phyloP scores from a whole-genome alignment of 192 early-diverging fungal genomes.

The Dimargaris xerosporica region DNA sequence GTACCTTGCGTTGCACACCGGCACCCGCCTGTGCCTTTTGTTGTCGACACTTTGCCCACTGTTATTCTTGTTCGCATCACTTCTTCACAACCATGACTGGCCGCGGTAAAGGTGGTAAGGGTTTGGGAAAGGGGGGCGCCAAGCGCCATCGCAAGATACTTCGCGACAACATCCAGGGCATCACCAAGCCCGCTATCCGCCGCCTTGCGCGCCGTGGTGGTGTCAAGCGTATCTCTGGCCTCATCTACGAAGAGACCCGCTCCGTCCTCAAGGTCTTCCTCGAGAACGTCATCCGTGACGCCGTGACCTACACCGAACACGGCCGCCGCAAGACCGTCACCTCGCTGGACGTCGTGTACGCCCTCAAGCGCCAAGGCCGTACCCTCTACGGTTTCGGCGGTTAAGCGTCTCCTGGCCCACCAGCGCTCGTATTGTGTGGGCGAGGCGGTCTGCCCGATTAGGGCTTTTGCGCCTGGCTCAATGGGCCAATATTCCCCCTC shows the following conservation, averaged over 20 bases:
- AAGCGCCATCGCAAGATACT: slow-evolving; percentile 99
- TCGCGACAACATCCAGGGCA: slow-evolving; percentile 89
- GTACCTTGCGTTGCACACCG: too few relatives aligned
- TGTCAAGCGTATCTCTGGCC: slow-evolving; percentile 99
- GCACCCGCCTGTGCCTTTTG: too few relatives aligned
- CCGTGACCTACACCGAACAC: slow-evolving; percentile 99
- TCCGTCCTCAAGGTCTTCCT: slow-evolving; percentile 95
- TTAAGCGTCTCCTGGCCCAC: slow-evolving; percentile 24
- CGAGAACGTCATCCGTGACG: slow-evolving; percentile 97
- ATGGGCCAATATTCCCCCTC: too few relatives aligned
- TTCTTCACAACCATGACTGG: slow-evolving; percentile 62
- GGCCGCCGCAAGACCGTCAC: slow-evolving; percentile 99
- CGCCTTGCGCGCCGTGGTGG: slow-evolving; percentile 98
- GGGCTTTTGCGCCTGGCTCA: too few relatives aligned
- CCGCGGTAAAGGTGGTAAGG: slow-evolving; percentile 98
- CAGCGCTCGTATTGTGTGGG: too few relatives aligned
- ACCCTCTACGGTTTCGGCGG: slow-evolving; percentile 82
- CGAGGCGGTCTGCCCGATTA: too few relatives aligned
- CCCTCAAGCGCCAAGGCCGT: slow-evolving; percentile 92
- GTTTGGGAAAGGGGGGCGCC: slow-evolving; percentile 97
- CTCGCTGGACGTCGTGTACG: slow-evolving; percentile 98
- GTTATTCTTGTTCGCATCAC: too few relatives aligned
- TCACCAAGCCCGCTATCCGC: slow-evolving; percentile 97
- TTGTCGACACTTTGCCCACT: too few relatives aligned
- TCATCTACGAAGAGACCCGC: slow-evolving; percentile 99